Evolutionary conservation across 306 rosid species (phyloP), one percentile per base, ranked within the genome.

Genomic region (Prunus mongolica): DNA sequence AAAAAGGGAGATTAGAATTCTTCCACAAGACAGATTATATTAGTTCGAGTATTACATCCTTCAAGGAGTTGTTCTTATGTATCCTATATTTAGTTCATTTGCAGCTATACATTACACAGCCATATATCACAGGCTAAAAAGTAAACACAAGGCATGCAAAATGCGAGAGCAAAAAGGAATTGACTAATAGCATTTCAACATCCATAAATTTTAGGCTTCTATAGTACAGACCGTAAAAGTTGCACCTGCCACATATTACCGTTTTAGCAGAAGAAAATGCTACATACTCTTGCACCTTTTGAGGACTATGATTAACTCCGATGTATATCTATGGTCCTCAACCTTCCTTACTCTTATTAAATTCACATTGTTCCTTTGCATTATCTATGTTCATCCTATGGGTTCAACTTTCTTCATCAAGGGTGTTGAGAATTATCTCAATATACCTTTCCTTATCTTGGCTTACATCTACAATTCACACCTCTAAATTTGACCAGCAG

Each of bases 401-500:
- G 6, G 24, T 12, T 56, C 38, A 22, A 67, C 24, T 50, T 25
- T 25, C 22, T 15, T 9, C 27, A 6, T 65, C 15, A 65, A 67
- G 64, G 50, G n/a, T 25, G 66, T 28, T 28, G 9, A 27, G 10
- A 5, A 28, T 24, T 60, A 61, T 68, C 58, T 3, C 15, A 47
- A 4, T 25, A 68, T 24, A 10, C 15, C 34, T 7, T 46, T 28
- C 27, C 44, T n/a, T 27, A 69, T 69, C 16, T 66, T n/a, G 28
- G 71, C 71, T 41, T 38, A 12, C 3, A 13, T 15, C 54, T 49
- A 5, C 16, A 52, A 18, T 62, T 62, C 20, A 62, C 18, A 62
- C 67, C 67, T 6, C 45, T 8, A 69, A 69, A 54, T 71, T 71
- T 32, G 75, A 71, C n/a, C 65, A 71, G n/a, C 5, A 0, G 25